Evolutionary conservation across 768 basidiomycete species (phyloP), one percentile per base, ranked within the genome.

Genomic region (Mycena rebaudengoi): DNA sequence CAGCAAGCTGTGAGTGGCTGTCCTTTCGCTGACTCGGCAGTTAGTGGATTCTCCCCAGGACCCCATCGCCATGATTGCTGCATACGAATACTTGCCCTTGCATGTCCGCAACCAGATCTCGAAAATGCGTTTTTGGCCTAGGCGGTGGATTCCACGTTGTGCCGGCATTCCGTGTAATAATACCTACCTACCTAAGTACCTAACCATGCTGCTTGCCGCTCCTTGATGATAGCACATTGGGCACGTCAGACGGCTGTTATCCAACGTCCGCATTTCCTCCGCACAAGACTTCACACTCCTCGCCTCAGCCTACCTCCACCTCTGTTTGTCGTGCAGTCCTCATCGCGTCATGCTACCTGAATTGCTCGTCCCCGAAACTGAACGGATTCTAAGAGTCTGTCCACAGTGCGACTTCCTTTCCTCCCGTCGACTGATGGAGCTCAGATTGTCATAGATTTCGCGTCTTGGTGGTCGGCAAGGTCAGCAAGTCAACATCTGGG

Each of bases 401-500:
- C 52, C 52, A 40, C 39, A 41, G 52, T 53, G 39, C 52, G 26
- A 41, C 51, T 52, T 18, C 25, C 35, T 39, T 53, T 29, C 18
- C 26, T 41, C 25, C 37, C 26, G 18, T 20, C 26, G 26, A 29
- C n/a, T 53, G 7, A 25, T 41, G 39, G 39, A 53, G 37, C 39
- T 40, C 52, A 41, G 35, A 21, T 40, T 25, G 37, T 20, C 41
- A 55, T 33, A 55, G 53, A 32, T 55, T 55, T n/a, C 53, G 53
- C 18, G 41, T 55, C 29, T 33, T 55, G 41, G 53, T 55, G 6
- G 53, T 55, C 30, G 53, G 53, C 53, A 55, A 44, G 53, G 53
- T 55, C 41, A 32, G 29, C 13, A 25, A 44, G 13, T 55, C 40
- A 44, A 14, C 29, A 55, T 55, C 12, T 30, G 2, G n/a, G 37